Base-by-base conservation (phyloP, 192 early-diverging fungal species). In the Linderina pennispora region DNA sequence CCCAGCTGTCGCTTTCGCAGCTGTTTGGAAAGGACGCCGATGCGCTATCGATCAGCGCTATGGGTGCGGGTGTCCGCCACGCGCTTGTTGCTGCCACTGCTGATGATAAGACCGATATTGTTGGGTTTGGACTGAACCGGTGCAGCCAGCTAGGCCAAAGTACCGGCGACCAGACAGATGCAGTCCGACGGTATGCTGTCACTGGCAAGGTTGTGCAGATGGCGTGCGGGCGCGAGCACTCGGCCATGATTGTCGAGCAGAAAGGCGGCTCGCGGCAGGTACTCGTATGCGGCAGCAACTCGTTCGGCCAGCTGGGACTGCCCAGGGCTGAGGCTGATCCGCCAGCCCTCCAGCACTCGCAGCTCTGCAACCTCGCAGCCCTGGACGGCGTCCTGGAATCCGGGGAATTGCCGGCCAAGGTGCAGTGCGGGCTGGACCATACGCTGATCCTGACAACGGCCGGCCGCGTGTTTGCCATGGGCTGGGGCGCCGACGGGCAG, bases 401-500 rank as follows among this genome's bases (percentile, higher is more conserved):
- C 1, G 55, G 50, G 13, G 68, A 68, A 19, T 52, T 53, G 15
- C 68, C 80, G n/a, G 45, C 48, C 8, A 63, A 76, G 17, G 63
- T 87, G 32, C 62, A 74, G 24, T 87, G 85, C 53, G 85, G 85
- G 23, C 48, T 87, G 19, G 85, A 87, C 62, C 78, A 87, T 37
- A 83, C 81, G 19, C 43, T 82, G 19, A 42, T 87, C 5, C 57
- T 66, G 16, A 84, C 84, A 61, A 75, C 77, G 37, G 25, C 40
- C 8, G 66, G 67, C 8, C 71, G 70, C 4, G 42, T 83, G 23
- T 82, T 80, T 54, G 69, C 79, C 0, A 83, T 87, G 83, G 85
- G 85, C 24, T 87, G 85, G 85, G 78, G 82, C 13, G 74, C 83
- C n/a, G 85, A 87, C 46, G 85, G 85, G 7, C 85, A 87, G 64